A percentile compares a stretch with the other conserved stretches of the same genome.
phyloP scores from a whole-genome alignment of 257 asterid genomes.

The Perilla frutescens region DNA sequence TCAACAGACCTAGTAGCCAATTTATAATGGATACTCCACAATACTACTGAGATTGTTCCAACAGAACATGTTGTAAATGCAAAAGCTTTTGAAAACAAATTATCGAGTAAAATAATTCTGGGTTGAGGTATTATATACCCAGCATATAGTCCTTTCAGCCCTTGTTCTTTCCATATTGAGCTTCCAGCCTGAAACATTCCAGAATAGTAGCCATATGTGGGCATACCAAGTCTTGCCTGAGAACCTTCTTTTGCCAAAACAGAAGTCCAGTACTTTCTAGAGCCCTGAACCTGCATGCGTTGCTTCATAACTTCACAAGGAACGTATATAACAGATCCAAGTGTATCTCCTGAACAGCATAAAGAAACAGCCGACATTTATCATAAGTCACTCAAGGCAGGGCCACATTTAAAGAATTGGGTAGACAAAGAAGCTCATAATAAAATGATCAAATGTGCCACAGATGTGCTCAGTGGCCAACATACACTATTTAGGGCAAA shows the following conservation, averaged over 20 bases:
- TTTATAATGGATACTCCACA: neutral
- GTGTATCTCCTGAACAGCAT: constrained; percentile 71
- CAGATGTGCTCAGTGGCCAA: neutral
- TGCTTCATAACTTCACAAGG: constrained; percentile 94
- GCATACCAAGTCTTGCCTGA: constrained; percentile 47
- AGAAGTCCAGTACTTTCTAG: constrained; percentile 77
- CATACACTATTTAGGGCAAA: neutral
- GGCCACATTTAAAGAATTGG: neutral
- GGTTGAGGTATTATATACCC: constrained; percentile 51
- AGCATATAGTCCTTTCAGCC: constrained; percentile 73
- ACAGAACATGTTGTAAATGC: neutral
- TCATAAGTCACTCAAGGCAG: constrained; percentile 20
- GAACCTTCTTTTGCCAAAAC: constrained; percentile 55
- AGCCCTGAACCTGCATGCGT: constrained; percentile 88
- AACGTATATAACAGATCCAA: constrained; percentile 75
- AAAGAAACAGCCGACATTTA: constrained; percentile 22
- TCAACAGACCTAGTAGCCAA: constrained; percentile 4
- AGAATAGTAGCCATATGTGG: constrained; percentile 70
- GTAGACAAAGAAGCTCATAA: neutral
- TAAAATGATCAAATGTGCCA: constrained; percentile 4
- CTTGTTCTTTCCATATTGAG: constrained; percentile 88
- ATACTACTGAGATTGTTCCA: neutral
- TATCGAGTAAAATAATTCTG: constrained; percentile 10
- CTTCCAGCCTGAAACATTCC: constrained; percentile 87
- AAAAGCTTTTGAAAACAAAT: constrained; percentile 6